phyloP scores from a whole-genome alignment of 2,329 filamentous ascomycete species.

The Onygenales sp. region DNA sequence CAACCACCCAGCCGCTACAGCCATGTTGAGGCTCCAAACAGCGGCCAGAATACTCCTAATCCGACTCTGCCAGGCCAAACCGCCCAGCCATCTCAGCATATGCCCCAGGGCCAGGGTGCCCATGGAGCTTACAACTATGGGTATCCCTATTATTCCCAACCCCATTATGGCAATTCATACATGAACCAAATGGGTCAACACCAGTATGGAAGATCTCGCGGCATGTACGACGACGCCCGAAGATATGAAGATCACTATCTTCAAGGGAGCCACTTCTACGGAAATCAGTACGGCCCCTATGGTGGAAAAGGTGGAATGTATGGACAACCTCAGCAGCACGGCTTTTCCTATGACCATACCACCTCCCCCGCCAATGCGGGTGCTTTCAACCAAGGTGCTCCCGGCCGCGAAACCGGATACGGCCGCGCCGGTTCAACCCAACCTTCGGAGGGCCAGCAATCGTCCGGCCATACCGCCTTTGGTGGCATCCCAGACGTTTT shows the following conservation, averaged over 20 bases:
- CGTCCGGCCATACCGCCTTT: constrained; percentile 41
- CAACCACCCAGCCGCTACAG: constrained; percentile 68
- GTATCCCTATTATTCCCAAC: constrained; percentile 51
- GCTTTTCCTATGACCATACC: constrained; percentile 56
- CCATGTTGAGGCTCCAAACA: constrained; percentile 65
- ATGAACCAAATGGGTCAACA: constrained; percentile 45
- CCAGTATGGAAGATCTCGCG: constrained; percentile 39
- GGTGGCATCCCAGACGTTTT: constrained; percentile 51
- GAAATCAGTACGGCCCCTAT: constrained; percentile 42
- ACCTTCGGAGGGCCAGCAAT: constrained; percentile 45
- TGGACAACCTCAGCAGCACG: constrained; percentile 51
- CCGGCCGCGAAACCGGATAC: constrained; percentile 49
- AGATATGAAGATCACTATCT: constrained; percentile 38
- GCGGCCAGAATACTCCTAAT: constrained; percentile 84
- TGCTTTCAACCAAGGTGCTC: constrained; percentile 31
- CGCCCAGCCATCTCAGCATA: constrained; percentile 43
- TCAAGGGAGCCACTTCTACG: constrained; percentile 45
- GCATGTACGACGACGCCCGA: constrained; percentile 41
- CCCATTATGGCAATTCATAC: constrained; percentile 52
- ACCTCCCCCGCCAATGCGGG: constrained; percentile 54
- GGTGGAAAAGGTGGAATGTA: constrained; percentile 51
- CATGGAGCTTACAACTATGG: constrained; percentile 51
- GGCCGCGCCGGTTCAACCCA: constrained; percentile 49
- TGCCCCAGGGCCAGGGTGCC: constrained; percentile 41
- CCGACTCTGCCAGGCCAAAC: constrained; percentile 54